Conservation (phyloP, 306 rosid species). For the Dryas drummondii region DNA sequence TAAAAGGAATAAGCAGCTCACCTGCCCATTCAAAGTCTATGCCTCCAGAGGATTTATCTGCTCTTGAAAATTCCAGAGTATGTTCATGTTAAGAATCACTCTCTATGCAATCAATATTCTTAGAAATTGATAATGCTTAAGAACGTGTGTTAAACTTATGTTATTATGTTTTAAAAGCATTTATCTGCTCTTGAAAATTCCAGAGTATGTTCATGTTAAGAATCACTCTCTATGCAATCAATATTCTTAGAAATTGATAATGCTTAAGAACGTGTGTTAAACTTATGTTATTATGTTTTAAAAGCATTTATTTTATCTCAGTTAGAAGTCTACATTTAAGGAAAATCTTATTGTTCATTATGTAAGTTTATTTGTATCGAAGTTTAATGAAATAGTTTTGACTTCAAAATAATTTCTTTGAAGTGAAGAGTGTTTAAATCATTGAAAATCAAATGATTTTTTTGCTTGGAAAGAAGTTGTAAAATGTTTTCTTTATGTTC, state of each 20-base stretch:
- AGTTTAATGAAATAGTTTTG: too few relatives aligned
- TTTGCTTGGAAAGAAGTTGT: background rate
- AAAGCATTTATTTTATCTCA: background rate
- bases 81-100: background rate
- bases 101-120: background rate
- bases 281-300: background rate
- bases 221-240: background rate
- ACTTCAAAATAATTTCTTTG: background rate
- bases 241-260: background rate
- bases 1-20: slow-evolving; percentile 40
- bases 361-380: background rate
- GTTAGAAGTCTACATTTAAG: background rate
- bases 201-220: slow-evolving; percentile 40
- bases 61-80: slow-evolving; percentile 48
- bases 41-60: slow-evolving; percentile 36
- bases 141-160: background rate
- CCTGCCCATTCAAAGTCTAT: slow-evolving; percentile 22
- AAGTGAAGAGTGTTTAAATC: too few relatives aligned
- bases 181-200: slow-evolving; percentile 25
- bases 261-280: background rate
- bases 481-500: background rate
- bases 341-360: slow-evolving; percentile 2
- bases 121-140: background rate
- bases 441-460: too few relatives aligned
- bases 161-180: background rate